phyloP scores from a whole-genome alignment of 495 filamentous ascomycete genomes.

The Penicillium odoratum region DNA sequence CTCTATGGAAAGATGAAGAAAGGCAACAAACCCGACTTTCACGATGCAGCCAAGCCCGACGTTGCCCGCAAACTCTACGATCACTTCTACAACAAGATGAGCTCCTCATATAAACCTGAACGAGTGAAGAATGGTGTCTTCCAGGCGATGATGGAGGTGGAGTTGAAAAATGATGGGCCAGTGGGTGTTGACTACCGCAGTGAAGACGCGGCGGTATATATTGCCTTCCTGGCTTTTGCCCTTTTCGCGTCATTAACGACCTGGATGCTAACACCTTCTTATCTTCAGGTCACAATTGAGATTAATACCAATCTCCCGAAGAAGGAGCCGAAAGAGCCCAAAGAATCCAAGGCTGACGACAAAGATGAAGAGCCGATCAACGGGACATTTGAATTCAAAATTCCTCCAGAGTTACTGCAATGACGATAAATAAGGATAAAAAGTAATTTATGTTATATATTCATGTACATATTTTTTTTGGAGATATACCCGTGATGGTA shows the following conservation, averaged over 20 bases:
- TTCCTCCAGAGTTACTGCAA: conserved; percentile 43
- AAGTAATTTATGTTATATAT: conserved; percentile 11
- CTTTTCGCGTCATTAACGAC: conserved; percentile 22
- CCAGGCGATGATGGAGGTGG: conserved; percentile 98
- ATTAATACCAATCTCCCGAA: conserved; percentile 62
- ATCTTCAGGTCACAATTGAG: conserved; percentile 62
- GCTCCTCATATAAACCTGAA: conserved; percentile 68
- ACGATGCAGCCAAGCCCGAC: conserved; percentile 75
- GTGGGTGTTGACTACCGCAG: conserved; percentile 73
- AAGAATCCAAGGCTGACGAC: conserved; percentile 23
- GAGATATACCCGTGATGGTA: not conserved
- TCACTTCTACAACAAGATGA: conserved; percentile 73
- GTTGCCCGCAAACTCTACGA: conserved; percentile 81
- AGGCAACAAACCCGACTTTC: conserved; percentile 93
- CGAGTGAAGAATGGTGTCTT: conserved; percentile 93
- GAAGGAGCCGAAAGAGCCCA: conserved; percentile 41
- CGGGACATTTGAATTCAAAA: conserved; percentile 36
- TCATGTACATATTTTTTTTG: conserved; percentile 9
- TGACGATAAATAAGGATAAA: conserved; percentile 20
- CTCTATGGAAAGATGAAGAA: conserved; percentile 90
- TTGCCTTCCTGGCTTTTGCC: conserved; percentile 32
- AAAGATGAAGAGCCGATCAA: conserved; percentile 23
- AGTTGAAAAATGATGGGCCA: conserved; percentile 89
- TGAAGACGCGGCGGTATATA: conserved; percentile 63
- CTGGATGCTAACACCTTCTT: conserved; percentile 16